A percentile compares a stretch with the other conserved stretches of the same genome.
phyloP scores from a whole-genome alignment of 345 rosid species.

The Brassica rapa region DNA sequence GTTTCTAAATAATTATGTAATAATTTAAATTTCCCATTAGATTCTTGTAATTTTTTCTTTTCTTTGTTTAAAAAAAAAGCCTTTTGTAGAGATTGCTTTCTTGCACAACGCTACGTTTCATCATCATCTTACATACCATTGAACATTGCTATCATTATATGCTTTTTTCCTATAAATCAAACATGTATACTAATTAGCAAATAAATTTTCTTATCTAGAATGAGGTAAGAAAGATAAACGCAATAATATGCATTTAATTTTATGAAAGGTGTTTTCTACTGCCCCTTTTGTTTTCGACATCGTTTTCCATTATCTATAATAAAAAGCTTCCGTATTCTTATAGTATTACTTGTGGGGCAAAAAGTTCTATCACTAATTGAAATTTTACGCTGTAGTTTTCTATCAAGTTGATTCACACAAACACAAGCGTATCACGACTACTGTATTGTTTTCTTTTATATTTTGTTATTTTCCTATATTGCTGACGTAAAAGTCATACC shows the following conservation, averaged over 20 bases:
- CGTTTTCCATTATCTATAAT: conserved; percentile 25
- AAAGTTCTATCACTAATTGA: background rate
- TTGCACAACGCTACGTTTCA: background rate
- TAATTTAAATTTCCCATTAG: conserved; percentile 8
- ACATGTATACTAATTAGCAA: background rate
- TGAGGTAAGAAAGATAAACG: background rate
- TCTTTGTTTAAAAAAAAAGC: background rate
- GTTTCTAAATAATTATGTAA: conserved; percentile 38
- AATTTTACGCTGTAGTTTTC: conserved; percentile 8
- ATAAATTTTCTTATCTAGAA: background rate
- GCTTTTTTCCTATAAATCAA: background rate
- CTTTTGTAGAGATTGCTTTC: conserved; percentile 29
- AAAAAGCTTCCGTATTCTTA: conserved; percentile 5
- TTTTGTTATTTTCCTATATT: conserved; percentile 6
- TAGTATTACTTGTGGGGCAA: conserved; percentile 22
- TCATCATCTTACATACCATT: background rate
- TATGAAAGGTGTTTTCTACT: background rate
- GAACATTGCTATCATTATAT: background rate
- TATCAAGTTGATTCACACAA: conserved; percentile 17
- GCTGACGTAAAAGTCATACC: conserved; percentile 7
- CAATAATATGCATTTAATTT: background rate
- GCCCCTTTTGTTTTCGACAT: background rate
- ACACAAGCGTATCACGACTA: conserved; percentile 25
- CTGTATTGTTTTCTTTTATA: background rate
- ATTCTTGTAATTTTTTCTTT: background rate